Conservation (phyloP, 768 basidiomycete genomes). For the Mycena galopus region DNA sequence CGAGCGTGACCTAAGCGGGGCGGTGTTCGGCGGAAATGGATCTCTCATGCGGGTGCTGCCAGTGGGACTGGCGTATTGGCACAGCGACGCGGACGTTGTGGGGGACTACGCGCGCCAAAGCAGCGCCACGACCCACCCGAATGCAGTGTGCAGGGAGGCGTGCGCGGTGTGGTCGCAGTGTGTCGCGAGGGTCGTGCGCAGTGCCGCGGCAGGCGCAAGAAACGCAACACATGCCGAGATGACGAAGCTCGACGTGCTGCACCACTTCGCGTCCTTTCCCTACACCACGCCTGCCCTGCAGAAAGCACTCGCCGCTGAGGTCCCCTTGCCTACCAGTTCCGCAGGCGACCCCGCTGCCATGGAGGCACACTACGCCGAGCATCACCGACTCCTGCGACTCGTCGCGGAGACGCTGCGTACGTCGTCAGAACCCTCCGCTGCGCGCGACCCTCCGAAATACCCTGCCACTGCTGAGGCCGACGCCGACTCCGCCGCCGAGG, state of each 20-base stretch:
- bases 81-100: neutral
- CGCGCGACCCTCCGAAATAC: neutral
- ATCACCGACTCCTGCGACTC: slow-evolving; percentile 57
- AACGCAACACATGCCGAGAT: slow-evolving; percentile 17
- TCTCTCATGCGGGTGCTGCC: slow-evolving; percentile 63
- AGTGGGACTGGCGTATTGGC: slow-evolving; percentile 52
- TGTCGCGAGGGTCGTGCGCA: slow-evolving; percentile 3
- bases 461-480: too few species aligned
- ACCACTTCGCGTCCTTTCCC: slow-evolving; percentile 54
- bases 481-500: neutral
- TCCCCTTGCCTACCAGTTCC: slow-evolving; percentile 31
- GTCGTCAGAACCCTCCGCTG: neutral
- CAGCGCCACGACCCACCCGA: neutral
- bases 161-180: neutral
- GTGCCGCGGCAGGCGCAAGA: neutral
- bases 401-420: slow-evolving; percentile 28
- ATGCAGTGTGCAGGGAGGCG: too few species aligned
- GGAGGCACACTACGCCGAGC: slow-evolving; percentile 49
- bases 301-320: slow-evolving; percentile 48
- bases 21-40: slow-evolving; percentile 53
- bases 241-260: slow-evolving; percentile 56
- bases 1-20: slow-evolving; percentile 41
- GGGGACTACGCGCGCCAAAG: neutral
- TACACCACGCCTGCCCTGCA: slow-evolving; percentile 47
- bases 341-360: slow-evolving; percentile 37